A percentile compares a stretch with the other conserved stretches of the same genome.
Evolutionary conservation across 331 rosid species (phyloP).

Genomic region (Quercus phellos): DNA sequence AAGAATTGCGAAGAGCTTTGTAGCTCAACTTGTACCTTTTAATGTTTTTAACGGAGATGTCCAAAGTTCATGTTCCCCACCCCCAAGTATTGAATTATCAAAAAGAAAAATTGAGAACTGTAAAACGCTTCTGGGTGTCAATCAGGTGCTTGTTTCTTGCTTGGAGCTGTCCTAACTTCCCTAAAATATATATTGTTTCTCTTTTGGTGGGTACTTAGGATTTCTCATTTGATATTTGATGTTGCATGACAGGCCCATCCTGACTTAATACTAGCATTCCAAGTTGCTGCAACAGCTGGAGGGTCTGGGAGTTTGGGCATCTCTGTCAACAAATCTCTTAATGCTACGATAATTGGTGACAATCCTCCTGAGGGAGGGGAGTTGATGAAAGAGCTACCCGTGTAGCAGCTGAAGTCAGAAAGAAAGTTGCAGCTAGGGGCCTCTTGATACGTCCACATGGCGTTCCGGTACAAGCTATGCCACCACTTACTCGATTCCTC

Average conservation of each 20-base stretch:
- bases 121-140: neutral
- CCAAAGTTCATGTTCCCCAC: no score
- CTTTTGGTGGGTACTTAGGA: no score
- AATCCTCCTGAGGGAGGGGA: conserved; percentile 75
- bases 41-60: conserved; percentile 32
- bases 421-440: conserved; percentile 91
- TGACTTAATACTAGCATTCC: conserved; percentile 82
- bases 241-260: conserved; percentile 66
- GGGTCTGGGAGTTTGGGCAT: conserved; percentile 77
- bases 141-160: neutral
- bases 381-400: conserved; percentile 93
- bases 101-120: neutral
- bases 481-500: conserved; percentile 72
- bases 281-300: conserved; percentile 81
- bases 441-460: conserved; percentile 73
- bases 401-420: conserved; percentile 84
- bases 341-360: conserved; percentile 76
- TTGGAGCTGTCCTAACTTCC: neutral
- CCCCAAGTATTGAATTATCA: no score
- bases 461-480: conserved; percentile 79
- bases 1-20: no score
- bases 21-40: conserved; percentile 23
- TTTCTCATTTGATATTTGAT: conserved; percentile 3
- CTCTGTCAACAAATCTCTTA: conserved; percentile 67
- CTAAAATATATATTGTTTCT: neutral